Percentiles rank a stretch among this genome's conserved stretches.
phyloP scores from a whole-genome alignment of 2,329 filamentous ascomycete species.

The Botrytis cinerea region DNA sequence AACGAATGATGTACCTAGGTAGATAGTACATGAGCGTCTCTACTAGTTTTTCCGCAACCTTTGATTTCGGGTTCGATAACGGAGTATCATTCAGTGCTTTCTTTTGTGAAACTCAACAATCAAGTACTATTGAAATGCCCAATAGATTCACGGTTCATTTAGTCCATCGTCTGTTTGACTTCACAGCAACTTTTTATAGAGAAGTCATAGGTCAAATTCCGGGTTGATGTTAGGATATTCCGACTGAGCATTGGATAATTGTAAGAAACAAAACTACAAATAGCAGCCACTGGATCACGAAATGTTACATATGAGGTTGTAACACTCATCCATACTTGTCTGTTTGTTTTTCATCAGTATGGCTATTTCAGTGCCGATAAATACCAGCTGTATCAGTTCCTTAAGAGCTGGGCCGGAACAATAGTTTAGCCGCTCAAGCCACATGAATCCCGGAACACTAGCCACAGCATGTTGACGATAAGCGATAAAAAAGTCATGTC shows the following conservation, averaged over 20 bases:
- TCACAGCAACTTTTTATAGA: neutral
- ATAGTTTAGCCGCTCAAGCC: neutral
- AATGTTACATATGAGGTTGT: neutral
- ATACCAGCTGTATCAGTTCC: neutral
- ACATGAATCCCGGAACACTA: neutral
- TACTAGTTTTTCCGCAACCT: neutral
- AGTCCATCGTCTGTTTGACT: neutral
- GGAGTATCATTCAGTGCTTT: neutral
- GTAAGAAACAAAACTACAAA: accelerated
- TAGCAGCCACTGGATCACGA: neutral
- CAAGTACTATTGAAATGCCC: neutral
- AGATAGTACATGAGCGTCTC: neutral
- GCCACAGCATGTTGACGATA: constrained; percentile 14
- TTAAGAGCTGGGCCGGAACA: neutral
- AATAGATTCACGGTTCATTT: neutral
- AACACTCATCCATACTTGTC: neutral
- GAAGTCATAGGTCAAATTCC: neutral
- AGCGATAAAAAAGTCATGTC: constrained; percentile 17
- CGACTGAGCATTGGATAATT: neutral
- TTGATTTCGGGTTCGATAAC: neutral
- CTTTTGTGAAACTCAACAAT: neutral
- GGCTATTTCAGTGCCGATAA: neutral
- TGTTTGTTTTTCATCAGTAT: neutral
- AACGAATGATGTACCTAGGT: neutral
- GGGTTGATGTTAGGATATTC: neutral